Conservation (phyloP, 805 yeast species). For the Candida railenensis region DNA sequence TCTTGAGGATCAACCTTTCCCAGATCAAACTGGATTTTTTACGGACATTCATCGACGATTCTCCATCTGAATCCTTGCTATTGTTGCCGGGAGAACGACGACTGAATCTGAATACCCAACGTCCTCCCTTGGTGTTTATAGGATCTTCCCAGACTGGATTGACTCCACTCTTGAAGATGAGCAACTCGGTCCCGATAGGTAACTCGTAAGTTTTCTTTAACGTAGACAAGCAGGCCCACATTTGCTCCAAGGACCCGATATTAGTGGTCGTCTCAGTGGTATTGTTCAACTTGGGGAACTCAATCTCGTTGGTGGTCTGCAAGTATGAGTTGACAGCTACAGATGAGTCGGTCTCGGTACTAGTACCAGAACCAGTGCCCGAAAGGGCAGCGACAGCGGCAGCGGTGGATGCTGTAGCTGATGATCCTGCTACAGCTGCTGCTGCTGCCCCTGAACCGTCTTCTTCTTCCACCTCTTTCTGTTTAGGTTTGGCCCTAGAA, state of each 20-base stretch:
- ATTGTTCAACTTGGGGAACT: conserved; percentile 30
- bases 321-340: conserved; percentile 44
- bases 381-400: conserved; percentile 7
- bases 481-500: conserved; percentile 24
- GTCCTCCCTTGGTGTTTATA: conserved; percentile 56
- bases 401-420: conserved; percentile 8
- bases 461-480: conserved; percentile 14
- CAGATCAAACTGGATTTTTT: conserved; percentile 45
- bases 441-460: conserved; percentile 12
- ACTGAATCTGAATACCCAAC: conserved; percentile 57
- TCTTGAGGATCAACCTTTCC: conserved; percentile 54
- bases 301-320: conserved; percentile 44
- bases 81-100: conserved; percentile 24
- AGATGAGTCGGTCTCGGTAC: conserved; percentile 6
- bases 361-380: not conserved
- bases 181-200: conserved; percentile 49
- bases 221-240: conserved; percentile 45
- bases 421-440: conserved; percentile 12
- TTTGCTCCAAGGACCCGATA: conserved; percentile 51
- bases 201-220: conserved; percentile 40
- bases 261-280: conserved; percentile 18
- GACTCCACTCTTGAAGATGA: conserved; percentile 57
- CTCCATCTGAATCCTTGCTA: conserved; percentile 14
- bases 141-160: conserved; percentile 73
- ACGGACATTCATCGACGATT: conserved; percentile 22